phyloP scores from a whole-genome alignment of 257 asterid species.

The Lantana camara region DNA sequence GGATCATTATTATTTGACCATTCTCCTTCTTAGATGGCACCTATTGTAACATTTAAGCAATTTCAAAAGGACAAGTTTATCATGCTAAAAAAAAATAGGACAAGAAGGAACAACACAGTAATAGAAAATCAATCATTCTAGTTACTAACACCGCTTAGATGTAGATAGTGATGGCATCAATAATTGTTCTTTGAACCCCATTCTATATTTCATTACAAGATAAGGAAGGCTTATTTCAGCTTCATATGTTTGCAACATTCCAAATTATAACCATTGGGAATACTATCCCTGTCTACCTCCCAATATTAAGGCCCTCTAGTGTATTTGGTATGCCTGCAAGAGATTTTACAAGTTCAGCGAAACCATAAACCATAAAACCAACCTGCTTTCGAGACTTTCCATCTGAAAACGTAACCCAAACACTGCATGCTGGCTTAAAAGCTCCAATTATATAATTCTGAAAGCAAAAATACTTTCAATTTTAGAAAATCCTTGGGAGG shows the following conservation, averaged over 20 bases:
- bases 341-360: not conserved
- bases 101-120: not conserved
- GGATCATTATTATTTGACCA: constrained; percentile 44
- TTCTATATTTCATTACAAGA: not conserved
- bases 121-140: not conserved
- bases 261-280: not conserved
- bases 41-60: constrained; percentile 16
- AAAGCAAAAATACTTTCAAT: constrained; percentile 9
- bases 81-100: not conserved
- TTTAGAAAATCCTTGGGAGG: not conserved
- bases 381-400: constrained; percentile 77
- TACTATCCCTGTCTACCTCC: not conserved
- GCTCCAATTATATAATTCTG: constrained; percentile 90
- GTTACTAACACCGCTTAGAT: not conserved
- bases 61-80: not conserved
- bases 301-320: not conserved
- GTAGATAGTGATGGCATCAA: not conserved
- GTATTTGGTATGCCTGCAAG: not conserved
- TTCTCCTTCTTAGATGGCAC: constrained; percentile 47
- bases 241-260: not conserved
- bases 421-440: constrained; percentile 78
- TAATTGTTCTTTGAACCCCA: not conserved
- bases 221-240: not conserved
- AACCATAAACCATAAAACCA: not conserved
- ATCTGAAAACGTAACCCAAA: constrained; percentile 66